These are phyloP conservation scores for Boletus tomentosulus DNA, from an alignment of 768 basidiomycete genomes.

Conservation along the genomic window DNA sequence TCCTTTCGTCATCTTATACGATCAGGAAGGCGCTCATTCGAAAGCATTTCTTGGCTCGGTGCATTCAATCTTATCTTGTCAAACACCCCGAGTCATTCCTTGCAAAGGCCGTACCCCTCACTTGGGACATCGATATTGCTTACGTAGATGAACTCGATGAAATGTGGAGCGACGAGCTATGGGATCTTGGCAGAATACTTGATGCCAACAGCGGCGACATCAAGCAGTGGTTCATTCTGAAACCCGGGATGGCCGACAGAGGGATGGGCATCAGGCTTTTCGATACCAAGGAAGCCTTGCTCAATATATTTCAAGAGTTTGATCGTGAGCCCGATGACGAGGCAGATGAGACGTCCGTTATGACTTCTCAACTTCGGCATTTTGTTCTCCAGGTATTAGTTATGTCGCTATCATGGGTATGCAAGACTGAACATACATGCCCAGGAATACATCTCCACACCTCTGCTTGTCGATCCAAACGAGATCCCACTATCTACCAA, in stretches of 20 bases:
- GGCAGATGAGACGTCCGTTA: conserved; percentile 49
- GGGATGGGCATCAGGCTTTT: conserved; percentile 95
- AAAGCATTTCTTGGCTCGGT: conserved; percentile 85
- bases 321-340: conserved; percentile 57
- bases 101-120: conserved; percentile 55
- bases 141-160: conserved; percentile 95
- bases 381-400: conserved; percentile 86
- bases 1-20: conserved; percentile 78
- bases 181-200: conserved; percentile 70
- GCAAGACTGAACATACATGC: not conserved
- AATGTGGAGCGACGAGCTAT: conserved; percentile 88
- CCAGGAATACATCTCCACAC: conserved; percentile 82
- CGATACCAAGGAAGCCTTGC: conserved; percentile 66
- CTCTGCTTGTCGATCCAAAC: conserved; percentile 72
- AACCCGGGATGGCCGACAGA: conserved; percentile 95
- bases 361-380: conserved; percentile 85
- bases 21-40: conserved; percentile 93
- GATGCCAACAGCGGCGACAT: conserved; percentile 30
- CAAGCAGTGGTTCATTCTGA: conserved; percentile 85
- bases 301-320: conserved; percentile 75
- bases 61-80: conserved; percentile 62
- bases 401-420: conserved; percentile 3
- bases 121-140: conserved; percentile 82
- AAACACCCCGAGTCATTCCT: conserved; percentile 67
- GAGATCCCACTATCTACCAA: conserved; percentile 33